phyloP scores from a whole-genome alignment of 495 filamentous ascomycete genomes.

The Aspergillus kassunensis region DNA sequence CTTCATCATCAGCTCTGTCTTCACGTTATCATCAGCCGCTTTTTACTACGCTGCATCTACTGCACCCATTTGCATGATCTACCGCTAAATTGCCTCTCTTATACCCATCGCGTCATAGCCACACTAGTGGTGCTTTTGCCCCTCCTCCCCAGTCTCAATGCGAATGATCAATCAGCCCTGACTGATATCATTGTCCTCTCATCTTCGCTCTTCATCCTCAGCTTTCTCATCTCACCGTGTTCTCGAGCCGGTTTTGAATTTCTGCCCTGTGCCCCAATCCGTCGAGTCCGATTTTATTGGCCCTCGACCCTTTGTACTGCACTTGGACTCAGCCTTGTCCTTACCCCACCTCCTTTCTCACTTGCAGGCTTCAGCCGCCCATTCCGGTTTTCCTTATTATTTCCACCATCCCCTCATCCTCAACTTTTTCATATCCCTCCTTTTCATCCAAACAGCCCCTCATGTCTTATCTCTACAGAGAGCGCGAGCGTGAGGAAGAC shows the following conservation, averaged over 20 bases:
- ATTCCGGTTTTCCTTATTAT: background rate
- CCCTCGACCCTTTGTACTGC: background rate
- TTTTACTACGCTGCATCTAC: no score
- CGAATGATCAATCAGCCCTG: background rate
- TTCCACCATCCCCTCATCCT: background rate
- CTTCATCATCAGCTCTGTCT: background rate
- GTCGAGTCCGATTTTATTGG: background rate
- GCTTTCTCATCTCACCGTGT: background rate
- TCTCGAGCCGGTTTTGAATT: conserved; percentile 4
- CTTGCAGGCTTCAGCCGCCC: background rate
- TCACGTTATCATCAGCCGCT: no score
- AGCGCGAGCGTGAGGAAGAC: conserved; percentile 42
- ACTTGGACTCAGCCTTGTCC: background rate
- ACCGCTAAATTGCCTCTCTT: background rate
- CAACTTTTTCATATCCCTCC: background rate
- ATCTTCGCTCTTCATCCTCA: background rate
- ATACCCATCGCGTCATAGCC: conserved; percentile 11
- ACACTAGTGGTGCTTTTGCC: conserved; percentile 7
- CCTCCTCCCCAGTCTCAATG: conserved; percentile 5
- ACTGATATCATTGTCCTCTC: conserved; percentile 4
- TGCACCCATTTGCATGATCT: background rate
- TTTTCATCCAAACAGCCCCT: conserved; percentile 8
- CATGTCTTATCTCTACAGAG: conserved; percentile 47
- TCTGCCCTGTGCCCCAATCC: conserved; percentile 3
- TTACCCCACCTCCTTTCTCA: conserved; percentile 1